These are phyloP conservation scores for Cucurbita moschata DNA, from an alignment of 306 rosid species.

Conservation along the genomic window DNA sequence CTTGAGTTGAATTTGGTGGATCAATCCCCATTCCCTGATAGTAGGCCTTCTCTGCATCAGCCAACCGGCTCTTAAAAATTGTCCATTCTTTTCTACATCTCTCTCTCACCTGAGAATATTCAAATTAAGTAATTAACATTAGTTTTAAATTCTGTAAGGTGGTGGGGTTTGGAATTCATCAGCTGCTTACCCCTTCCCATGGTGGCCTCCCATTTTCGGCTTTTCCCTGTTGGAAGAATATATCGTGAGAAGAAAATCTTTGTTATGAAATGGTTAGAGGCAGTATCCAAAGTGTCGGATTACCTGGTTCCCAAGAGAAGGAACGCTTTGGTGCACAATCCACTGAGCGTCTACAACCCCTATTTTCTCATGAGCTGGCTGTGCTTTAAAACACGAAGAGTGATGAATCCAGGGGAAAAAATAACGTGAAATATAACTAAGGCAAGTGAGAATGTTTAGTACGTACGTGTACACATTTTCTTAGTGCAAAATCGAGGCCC, in stretches of 20 bases:
- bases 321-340: constrained; percentile 72
- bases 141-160: not conserved
- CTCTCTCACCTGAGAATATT: constrained; percentile 46
- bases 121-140: not conserved
- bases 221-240: constrained; percentile 39
- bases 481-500: constrained; percentile 87
- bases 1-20: constrained; percentile 22
- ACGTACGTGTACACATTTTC: constrained; percentile 62
- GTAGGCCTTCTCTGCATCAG: constrained; percentile 47
- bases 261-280: not conserved
- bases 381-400: constrained; percentile 19
- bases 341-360: constrained; percentile 89
- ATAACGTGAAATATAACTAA: not conserved
- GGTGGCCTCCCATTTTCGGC: constrained; percentile 40
- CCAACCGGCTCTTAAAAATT: constrained; percentile 53
- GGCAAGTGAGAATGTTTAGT: not conserved
- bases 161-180: not conserved
- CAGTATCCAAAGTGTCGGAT: not conserved
- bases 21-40: constrained; percentile 14
- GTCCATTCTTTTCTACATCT: constrained; percentile 68
- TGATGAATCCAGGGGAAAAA: not conserved
- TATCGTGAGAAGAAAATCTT: not conserved
- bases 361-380: constrained; percentile 71
- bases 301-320: constrained; percentile 83
- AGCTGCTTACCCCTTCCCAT: constrained; percentile 65